Evolutionary conservation across 2,329 filamentous ascomycete species (phyloP), one percentile per base, ranked within the genome.

Genomic region (Colletotrichum orbiculare): DNA sequence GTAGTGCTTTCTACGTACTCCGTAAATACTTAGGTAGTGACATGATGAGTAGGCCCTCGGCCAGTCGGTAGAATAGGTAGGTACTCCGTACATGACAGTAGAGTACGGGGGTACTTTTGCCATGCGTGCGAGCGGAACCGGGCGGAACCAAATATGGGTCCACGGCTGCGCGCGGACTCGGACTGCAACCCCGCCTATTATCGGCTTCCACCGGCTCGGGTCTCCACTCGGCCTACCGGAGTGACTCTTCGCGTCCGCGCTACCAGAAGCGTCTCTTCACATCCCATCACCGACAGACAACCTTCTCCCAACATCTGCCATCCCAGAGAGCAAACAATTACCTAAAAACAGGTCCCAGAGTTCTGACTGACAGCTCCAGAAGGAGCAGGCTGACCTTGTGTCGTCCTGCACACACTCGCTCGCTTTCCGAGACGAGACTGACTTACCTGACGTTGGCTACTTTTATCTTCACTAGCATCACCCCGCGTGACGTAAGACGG

Each of bases 151-250:
- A 25, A 25, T 25, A 4, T 5, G 25, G 25, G 25, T 1, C 34
- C 10, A n/a, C n/a, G 37, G n/a, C 25, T 25, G 47, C 50, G 58
- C 57, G 50, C 62, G 62, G 45, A 56, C 33, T 41, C 62, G 57
- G 58, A 35, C 34, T 15, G 55, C 53, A 54, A 58, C 62, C 62
- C 62, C 62, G 62, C 62, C 58, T 65, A 65, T 15, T 58, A 56
- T 65, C 62, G 62, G 62, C 58, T 65, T 65, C 50, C 62, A 41
- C 62, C 62, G 62, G 62, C 60, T 60, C 56, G 55, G 52, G 13
- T 15, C 42, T 49, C 37, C 38, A 47, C 46, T 35, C 34, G 25
- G 46, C 37, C 46, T 13, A 33, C 37, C 38, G 52, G 52, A 35
- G 12, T 8, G 15, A 7, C 8, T 11, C 10, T 41, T 4, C n/a